Percentiles rank a stretch among this genome's conserved stretches.
phyloP scores from a whole-genome alignment of 2,329 filamentous ascomycete species.

The Alternaria dauci region DNA sequence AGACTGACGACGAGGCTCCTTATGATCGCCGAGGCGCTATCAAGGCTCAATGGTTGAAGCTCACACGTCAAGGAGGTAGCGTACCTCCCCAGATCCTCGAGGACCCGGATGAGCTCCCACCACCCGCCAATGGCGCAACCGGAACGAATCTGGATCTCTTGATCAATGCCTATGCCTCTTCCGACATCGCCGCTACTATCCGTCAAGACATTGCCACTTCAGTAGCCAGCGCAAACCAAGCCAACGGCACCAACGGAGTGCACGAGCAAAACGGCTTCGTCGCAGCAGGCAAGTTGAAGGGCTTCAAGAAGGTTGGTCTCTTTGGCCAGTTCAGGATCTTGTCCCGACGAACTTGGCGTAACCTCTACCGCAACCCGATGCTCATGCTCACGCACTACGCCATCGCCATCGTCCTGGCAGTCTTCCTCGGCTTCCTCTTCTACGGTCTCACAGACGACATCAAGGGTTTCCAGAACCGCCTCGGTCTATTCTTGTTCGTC shows the following conservation, averaged over 20 bases:
- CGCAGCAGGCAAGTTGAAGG: constrained; percentile 72
- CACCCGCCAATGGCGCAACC: constrained; percentile 63
- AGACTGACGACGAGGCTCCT: constrained; percentile 67
- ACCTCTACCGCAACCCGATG: constrained; percentile 96
- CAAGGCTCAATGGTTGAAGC: constrained; percentile 66
- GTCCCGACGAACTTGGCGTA: constrained; percentile 92
- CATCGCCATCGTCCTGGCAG: constrained; percentile 91
- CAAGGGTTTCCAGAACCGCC: constrained; percentile 94
- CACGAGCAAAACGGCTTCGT: constrained; percentile 60
- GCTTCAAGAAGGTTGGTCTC: constrained; percentile 83
- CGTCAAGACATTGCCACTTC: constrained; percentile 80
- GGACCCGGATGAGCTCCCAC: constrained; percentile 70
- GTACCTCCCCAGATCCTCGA: constrained; percentile 71
- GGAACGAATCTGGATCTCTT: constrained; percentile 84
- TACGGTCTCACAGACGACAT: constrained; percentile 97
- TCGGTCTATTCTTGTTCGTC: constrained; percentile 97
- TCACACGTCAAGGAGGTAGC: constrained; percentile 62
- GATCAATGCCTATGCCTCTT: constrained; percentile 77
- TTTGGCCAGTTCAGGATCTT: constrained; percentile 86
- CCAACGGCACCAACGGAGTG: constrained; percentile 72
- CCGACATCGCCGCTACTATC: constrained; percentile 77
- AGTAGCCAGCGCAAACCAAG: constrained; percentile 68
- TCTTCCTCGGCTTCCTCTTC: constrained; percentile 94
- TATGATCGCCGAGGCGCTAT: constrained; percentile 61
- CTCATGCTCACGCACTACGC: constrained; percentile 99